Evolutionary conservation across 495 filamentous ascomycete genomes (phyloP), one percentile per base, ranked within the genome.

Genomic region (Chaetomidium leptoderma): DNA sequence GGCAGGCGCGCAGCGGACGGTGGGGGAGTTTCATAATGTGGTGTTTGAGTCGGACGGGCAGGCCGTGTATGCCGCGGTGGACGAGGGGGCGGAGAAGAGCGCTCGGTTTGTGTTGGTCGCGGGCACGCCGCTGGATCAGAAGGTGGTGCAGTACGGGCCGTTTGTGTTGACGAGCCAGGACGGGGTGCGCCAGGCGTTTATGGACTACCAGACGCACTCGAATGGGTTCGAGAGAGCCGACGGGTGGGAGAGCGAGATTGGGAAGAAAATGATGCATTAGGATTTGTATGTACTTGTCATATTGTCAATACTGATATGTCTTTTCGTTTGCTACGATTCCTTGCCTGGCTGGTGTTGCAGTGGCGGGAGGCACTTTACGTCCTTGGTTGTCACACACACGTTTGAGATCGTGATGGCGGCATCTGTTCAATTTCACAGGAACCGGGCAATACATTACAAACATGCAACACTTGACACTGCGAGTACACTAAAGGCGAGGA

Each of bases 91-190:
- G 4, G 83, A 85, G 60, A 76, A 81, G 57, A 80, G 82, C 49
- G 78, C 80, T 1, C 77, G 85, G 32, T 89, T 96, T 66, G 80
- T 97, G 5, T 75, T 97, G 37, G 78, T 96, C 35, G 89, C 92
- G 0, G 92, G 92, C 2, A 81, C 90, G 64, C 89, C 91, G 16
- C 78, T 97, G 14, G 86, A 97, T 67, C 92, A 98, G 72, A 85
- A 88, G 52, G 86, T 98, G 21, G 89, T 97, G 26, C 92, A 98
- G 80, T 96, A 98, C 69, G 92, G 92, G 0, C 92, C 92, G 2
- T 98, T 98, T 69, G 93, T 98, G 14, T 66, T 96, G 58, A 96
- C 78, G 35, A 81, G 80, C 11, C 78, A 90, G 65, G 90, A 96
- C 63, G 84, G 93, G 68, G 90, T 98, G 37, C 88, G 91, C 61